Evolutionary conservation across 768 basidiomycete genomes (phyloP).

Genomic region (Tricholoma saponaceum): DNA sequence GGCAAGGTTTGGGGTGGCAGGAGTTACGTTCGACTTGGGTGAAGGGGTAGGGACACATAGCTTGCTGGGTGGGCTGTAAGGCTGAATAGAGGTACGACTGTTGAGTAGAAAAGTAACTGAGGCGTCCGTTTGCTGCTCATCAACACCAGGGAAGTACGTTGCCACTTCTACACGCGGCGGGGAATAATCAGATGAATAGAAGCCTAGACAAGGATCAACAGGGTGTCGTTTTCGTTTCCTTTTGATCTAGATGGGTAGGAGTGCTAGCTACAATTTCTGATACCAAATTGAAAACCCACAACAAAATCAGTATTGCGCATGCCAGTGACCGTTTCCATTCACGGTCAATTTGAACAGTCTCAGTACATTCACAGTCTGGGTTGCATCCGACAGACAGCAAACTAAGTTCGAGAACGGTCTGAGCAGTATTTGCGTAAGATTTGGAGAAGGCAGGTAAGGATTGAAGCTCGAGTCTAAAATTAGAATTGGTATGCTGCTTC

Average conservation of each 20-base stretch:
- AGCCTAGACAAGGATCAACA: constrained; percentile 39
- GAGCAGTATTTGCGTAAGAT: not conserved
- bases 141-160: not conserved
- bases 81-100: not conserved
- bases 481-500: not conserved
- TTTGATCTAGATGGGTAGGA: constrained; percentile 16
- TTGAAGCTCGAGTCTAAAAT: no score
- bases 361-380: not conserved
- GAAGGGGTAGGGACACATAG: not conserved
- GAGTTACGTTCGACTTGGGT: not conserved
- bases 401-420: not conserved
- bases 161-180: not conserved
- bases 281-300: not conserved
- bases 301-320: not conserved
- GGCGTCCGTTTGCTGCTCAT: not conserved
- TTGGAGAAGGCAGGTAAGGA: not conserved
- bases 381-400: not conserved
- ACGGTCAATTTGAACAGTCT: not conserved
- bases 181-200: constrained; percentile 21
- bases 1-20: not conserved
- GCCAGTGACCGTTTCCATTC: not conserved
- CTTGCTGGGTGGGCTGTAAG: not conserved
- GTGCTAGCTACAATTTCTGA: not conserved
- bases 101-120: not conserved
- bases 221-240: constrained; percentile 24